Evolutionary conservation across 495 filamentous ascomycete genomes (phyloP), one percentile per base, ranked within the genome.

Genomic region (Aspergillus sparsus): DNA sequence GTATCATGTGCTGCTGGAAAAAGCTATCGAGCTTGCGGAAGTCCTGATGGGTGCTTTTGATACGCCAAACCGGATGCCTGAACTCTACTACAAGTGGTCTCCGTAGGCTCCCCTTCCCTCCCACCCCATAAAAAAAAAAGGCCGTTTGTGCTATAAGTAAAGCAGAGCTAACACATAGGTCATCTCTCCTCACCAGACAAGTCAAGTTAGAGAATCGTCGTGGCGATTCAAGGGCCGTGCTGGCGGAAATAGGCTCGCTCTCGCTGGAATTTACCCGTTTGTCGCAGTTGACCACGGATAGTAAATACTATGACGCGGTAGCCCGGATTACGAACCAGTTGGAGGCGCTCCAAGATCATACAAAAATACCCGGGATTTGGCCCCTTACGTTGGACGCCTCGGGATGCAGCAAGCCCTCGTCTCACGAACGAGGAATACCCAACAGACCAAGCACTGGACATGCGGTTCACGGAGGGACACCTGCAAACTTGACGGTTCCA

Each of bases 201-300:
- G 85, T 81, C 64, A 85, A 83, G 52, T 81, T 80, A 36, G 80
- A 86, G 53, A 84, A 85, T 10, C 88, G 89, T 65, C 82, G 83
- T 37, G 91, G 91, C 0, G 81, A 79, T 62, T 76, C 70, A 13
- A 76, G 78, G 54, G 84, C 85, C 21, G 83, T 88, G 36, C 77
- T 95, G 21, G 93, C 94, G 0, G 94, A 98, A 71, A 71, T 98
- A 46, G 95, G 94, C 8, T 92, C 91, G 18, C 80, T 98, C 44
- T 88, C 88, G n/a, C 79, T 98, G 73, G 94, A 98, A 73, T 97
- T 98, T 69, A 98, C 94, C 6, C 85, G 94, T 27, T 80, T 98
- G 44, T 89, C 94, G 5, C 94, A 98, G 70, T 79, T 98, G 60
- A 98, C 95, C 8, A 86, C 88, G 59, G 78, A 97, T 49, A 72